These are phyloP conservation scores for Podospora tetraspora DNA, from an alignment of 495 filamentous ascomycete species.

Conservation along the genomic window DNA sequence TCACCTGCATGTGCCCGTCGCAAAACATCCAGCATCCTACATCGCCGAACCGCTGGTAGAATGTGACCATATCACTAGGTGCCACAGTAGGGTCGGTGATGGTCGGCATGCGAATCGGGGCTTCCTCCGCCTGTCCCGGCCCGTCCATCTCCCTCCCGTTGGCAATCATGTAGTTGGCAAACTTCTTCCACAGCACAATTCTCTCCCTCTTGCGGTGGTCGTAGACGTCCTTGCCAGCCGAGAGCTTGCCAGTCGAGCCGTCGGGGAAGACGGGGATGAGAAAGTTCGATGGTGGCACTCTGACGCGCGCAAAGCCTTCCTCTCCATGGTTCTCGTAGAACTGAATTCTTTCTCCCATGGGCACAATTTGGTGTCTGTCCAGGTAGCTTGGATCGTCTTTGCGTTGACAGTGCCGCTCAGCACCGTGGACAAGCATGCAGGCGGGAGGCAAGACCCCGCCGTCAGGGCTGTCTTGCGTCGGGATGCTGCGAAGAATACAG, in stretches of 20 bases:
- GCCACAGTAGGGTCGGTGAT: conserved; percentile 42
- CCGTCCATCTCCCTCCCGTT: conserved; percentile 50
- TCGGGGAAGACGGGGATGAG: conserved; percentile 47
- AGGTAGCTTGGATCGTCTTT: conserved; percentile 49
- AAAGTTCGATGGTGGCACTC: conserved; percentile 57
- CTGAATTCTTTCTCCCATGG: conserved; percentile 60
- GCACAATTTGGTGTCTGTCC: conserved; percentile 60
- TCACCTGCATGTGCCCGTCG: conserved; percentile 78
- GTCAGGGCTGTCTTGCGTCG: conserved; percentile 40
- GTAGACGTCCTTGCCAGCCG: conserved; percentile 49
- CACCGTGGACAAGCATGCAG: conserved; percentile 64
- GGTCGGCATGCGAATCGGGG: conserved; percentile 44
- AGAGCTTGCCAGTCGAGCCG: conserved; percentile 49
- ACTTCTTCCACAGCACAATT: conserved; percentile 80
- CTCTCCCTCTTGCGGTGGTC: conserved; percentile 67
- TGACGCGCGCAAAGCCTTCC: conserved; percentile 57
- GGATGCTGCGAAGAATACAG: conserved; percentile 62
- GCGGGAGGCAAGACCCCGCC: conserved; percentile 55
- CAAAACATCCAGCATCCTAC: conserved; percentile 85
- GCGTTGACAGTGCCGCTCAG: conserved; percentile 53
- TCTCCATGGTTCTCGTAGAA: conserved; percentile 73
- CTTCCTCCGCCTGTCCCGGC: conserved; percentile 33
- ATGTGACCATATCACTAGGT: conserved; percentile 65
- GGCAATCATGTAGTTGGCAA: conserved; percentile 87
- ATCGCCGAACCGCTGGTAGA: conserved; percentile 84